Base-by-base conservation (phyloP, 352 stramenopile species). In the Aphanomyces astaci region DNA sequence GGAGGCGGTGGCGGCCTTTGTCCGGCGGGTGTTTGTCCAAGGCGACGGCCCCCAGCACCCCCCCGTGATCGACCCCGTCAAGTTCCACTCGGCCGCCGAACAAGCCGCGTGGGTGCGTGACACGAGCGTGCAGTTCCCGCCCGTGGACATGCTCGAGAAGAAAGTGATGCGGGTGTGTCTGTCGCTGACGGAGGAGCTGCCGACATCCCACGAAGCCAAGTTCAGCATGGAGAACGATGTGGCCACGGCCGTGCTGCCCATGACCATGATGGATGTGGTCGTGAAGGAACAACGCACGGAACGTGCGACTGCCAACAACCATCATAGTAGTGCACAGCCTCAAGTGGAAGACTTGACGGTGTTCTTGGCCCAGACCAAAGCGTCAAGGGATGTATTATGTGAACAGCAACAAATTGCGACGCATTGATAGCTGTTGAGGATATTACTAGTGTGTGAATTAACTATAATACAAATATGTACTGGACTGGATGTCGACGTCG, bases 201-300 rank as follows among this genome's bases (percentile, higher is more conserved):
- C 24, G 11, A 19, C 43, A 24, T 60, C 30, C 11, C 62, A 68
- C 39, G 62, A 68, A 25, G 43, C 40, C 43, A 68, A 68, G 46
- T 49, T 68, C 10, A 68, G 48, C 31, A 36, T 52, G 39, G 62
- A 68, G 28, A 46, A 59, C 32, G 62, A 68, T 15, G 19, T 68
- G 3, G 62, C 56, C 30, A 59, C 51, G 7, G 43, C 28, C 4
- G 32, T 68, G 10, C 19, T 68, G 22, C 62, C 62, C 28, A 68
- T 68, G 62, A n/a, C 17, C 13, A 68, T 59, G 62, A 48, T 68
- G 1, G 62, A 59, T 28, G 43, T n/a, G n/a, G 48, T 62, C 39
- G 43, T 68, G 2, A 33, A 45, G 10, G 33, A 62, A 2, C 33
- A 68, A 33, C 40, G 62, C 5, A n/a, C 43, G 2, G n/a, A n/a